Conservation (phyloP, 2,329 filamentous ascomycete genomes). For the Pestalotiopsis sp. region DNA sequence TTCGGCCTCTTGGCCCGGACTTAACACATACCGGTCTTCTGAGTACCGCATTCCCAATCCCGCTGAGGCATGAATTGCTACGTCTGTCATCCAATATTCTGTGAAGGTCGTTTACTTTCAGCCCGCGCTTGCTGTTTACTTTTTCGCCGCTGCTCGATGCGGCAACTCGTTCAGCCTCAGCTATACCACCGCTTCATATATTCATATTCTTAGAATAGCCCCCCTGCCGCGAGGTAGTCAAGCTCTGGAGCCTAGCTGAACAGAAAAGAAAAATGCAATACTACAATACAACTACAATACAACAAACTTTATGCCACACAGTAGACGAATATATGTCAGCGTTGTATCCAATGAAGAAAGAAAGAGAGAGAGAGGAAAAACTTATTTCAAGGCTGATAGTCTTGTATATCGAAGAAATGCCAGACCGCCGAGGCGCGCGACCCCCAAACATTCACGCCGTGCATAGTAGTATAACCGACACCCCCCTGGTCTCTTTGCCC, state of each 20-base stretch:
- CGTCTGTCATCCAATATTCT: not conserved
- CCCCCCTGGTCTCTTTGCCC: not conserved
- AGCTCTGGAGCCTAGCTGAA: not conserved
- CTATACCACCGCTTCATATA: not conserved
- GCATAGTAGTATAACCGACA: too few relatives aligned
- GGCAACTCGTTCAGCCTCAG: not conserved
- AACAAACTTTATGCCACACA: not conserved
- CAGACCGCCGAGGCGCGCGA: too few relatives aligned
- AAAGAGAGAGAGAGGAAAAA: not conserved
- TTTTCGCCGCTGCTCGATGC: too few relatives aligned
- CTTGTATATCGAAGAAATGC: not conserved
- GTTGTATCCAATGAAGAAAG: not conserved
- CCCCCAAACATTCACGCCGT: too few relatives aligned
- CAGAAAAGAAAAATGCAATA: not conserved
- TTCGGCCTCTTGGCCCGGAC: not conserved
- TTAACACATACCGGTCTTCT: not conserved
- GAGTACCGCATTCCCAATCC: not conserved
- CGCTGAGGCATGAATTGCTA: not conserved
- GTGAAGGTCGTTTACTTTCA: not conserved
- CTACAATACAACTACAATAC: not conserved
- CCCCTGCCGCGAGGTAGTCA: not conserved
- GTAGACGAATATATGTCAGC: not conserved
- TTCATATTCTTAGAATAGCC: not conserved
- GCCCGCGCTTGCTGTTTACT: not conserved
- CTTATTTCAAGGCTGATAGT: not conserved